Conservation (phyloP, 306 rosid species). For the Cucurbita pepo region DNA sequence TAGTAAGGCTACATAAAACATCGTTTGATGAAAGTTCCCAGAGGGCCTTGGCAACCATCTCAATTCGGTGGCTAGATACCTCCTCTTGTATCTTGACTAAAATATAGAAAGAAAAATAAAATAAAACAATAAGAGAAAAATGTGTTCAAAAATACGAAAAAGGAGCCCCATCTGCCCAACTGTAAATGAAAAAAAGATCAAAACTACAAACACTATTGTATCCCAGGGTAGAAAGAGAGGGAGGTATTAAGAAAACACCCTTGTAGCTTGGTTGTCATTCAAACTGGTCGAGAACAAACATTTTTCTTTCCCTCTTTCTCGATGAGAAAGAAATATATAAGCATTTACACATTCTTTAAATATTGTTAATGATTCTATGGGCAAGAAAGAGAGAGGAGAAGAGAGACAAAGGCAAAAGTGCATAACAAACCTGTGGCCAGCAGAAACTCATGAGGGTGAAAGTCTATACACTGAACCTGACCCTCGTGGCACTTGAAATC, state of each 20-base stretch:
- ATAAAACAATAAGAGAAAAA: not conserved
- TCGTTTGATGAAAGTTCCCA: not conserved
- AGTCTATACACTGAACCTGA: slow-evolving; percentile 91
- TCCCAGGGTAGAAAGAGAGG: not conserved
- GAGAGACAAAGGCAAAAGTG: slow-evolving; percentile 5
- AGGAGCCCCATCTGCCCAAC: not conserved
- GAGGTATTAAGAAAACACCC: not conserved
- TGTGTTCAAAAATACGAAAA: not conserved
- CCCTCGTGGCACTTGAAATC: slow-evolving; percentile 94
- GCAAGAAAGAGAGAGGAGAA: not conserved
- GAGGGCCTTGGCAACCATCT: not conserved
- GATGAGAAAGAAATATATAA: not conserved
- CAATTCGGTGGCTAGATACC: not conserved
- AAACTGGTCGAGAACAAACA: not conserved
- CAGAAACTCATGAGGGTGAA: slow-evolving; percentile 93
- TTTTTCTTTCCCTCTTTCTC: not conserved
- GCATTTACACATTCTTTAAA: not conserved
- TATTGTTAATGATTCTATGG: not conserved
- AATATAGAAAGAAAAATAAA: not conserved
- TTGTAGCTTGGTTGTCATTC: not conserved
- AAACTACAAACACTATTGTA: not conserved
- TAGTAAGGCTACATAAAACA: not conserved
- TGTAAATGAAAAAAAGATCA: not conserved
- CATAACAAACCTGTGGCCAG: slow-evolving; percentile 79
- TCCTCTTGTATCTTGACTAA: not conserved